A percentile compares a stretch with the other conserved stretches of the same genome.
These are phyloP conservation scores for Grigorovia transvaalensis DNA, from an alignment of 805 yeast genomes.

Conservation along the genomic window DNA sequence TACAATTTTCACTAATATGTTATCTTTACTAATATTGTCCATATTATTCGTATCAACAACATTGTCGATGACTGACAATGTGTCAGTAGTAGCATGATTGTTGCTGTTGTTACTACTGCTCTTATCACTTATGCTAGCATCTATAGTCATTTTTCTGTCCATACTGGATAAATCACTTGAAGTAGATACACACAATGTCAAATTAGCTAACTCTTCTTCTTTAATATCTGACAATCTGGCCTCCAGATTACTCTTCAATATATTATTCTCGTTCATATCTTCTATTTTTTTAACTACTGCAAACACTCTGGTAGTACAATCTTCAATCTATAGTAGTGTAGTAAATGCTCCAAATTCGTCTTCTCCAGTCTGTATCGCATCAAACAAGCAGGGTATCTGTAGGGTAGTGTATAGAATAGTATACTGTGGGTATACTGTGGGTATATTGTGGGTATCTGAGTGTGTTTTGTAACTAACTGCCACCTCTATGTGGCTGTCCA, in stretches of 20 bases:
- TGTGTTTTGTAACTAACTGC: too few relatives aligned
- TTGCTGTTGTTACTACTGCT: neutral
- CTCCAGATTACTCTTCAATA: neutral
- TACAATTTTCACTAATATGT: neutral
- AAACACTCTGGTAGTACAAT: too few relatives aligned
- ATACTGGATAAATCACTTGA: neutral
- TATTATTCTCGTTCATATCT: neutral
- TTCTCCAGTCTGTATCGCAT: too few relatives aligned
- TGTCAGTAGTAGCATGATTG: neutral
- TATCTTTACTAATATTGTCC: neutral
- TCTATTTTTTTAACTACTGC: too few relatives aligned
- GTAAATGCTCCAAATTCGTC: too few relatives aligned
- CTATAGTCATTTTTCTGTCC: neutral
- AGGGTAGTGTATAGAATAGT: too few relatives aligned
- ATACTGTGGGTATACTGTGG: too few relatives aligned
- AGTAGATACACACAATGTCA: neutral
- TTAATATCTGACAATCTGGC: constrained; percentile 16
- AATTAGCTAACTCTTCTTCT: constrained; percentile 15
- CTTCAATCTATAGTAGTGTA: too few relatives aligned
- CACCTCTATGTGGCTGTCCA: too few relatives aligned
- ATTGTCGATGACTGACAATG: neutral
- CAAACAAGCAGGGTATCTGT: too few relatives aligned
- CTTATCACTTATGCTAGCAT: too few relatives aligned
- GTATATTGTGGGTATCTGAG: too few relatives aligned
- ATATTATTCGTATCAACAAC: neutral